Evolutionary conservation across 148 eudicot genomes (phyloP).

Genomic region (Polygonum maritimum): DNA sequence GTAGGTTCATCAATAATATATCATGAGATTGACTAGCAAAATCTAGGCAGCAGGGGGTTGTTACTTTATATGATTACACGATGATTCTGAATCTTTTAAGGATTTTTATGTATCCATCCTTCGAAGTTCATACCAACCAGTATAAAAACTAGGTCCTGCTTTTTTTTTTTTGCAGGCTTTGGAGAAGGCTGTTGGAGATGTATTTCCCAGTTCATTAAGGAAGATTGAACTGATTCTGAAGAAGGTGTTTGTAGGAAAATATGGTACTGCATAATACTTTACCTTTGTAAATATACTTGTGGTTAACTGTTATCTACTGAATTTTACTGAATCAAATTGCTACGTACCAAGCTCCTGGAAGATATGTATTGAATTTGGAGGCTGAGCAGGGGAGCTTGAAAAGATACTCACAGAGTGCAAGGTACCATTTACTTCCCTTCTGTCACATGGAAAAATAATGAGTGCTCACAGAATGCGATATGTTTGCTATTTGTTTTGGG

Average conservation of each 20-base stretch:
- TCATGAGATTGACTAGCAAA: conserved; percentile 52
- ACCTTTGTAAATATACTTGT: neutral
- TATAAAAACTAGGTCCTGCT: neutral
- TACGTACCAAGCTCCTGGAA: conserved; percentile 62
- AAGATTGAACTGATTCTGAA: conserved; percentile 68
- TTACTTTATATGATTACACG: neutral
- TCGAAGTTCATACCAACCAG: neutral
- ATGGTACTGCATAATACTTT: neutral
- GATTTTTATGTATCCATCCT: neutral
- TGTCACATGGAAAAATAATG: neutral
- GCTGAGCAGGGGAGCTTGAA: conserved; percentile 48
- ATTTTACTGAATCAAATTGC: conserved; percentile 58
- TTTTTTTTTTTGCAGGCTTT: conserved; percentile 40
- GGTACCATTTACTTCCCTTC: conserved; percentile 24
- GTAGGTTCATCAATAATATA: conserved; percentile 51
- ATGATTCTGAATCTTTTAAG: neutral
- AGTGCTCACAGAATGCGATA: too few species aligned
- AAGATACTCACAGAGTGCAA: conserved; percentile 44
- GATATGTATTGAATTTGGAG: conserved; percentile 65
- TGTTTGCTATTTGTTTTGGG: too few species aligned
- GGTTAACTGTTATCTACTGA: conserved; percentile 19
- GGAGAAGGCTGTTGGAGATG: conserved; percentile 83
- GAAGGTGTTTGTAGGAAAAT: conserved; percentile 44
- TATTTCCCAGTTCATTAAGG: conserved; percentile 42
- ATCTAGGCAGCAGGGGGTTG: neutral